Conservation (phyloP, 2,329 filamentous ascomycete genomes). For the Tolypocladium guangdongense region DNA sequence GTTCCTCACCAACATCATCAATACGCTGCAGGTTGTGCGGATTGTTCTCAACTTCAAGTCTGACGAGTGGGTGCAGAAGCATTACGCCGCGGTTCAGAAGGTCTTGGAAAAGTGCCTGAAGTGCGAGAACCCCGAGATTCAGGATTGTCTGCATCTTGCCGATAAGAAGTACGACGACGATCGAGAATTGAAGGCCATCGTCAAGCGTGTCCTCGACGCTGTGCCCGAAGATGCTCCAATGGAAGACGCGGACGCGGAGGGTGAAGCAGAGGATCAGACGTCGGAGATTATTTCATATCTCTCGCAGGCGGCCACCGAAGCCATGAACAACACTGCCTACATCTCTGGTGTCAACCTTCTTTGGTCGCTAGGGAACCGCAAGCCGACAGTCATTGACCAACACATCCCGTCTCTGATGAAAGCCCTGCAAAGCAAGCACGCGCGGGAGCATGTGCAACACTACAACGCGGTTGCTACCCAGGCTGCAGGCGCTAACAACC, state of each 20-base stretch:
- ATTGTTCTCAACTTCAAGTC: conserved; percentile 80
- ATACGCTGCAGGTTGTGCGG: conserved; percentile 84
- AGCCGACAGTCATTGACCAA: conserved; percentile 77
- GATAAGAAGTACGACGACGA: conserved; percentile 60
- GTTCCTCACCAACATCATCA: conserved; percentile 80
- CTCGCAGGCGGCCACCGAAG: conserved; percentile 78
- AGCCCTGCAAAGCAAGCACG: conserved; percentile 80
- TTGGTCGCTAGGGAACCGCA: conserved; percentile 81
- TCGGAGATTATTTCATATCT: conserved; percentile 82
- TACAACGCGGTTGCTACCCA: conserved; percentile 49
- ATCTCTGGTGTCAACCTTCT: conserved; percentile 85
- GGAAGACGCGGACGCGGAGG: conserved; percentile 72
- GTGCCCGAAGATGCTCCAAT: conserved; percentile 67
- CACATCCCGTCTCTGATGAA: conserved; percentile 88
- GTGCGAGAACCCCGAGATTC: conserved; percentile 82
- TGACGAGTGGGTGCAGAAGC: conserved; percentile 80
- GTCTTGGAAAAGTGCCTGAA: conserved; percentile 82
- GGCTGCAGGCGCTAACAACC: conserved; percentile 28
- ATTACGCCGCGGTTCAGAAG: conserved; percentile 69
- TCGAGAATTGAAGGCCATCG: conserved; percentile 60
- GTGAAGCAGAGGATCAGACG: conserved; percentile 67
- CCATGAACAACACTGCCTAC: conserved; percentile 69
- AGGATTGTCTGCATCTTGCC: conserved; percentile 75
- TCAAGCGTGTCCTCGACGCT: conserved; percentile 78
- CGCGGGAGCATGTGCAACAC: conserved; percentile 81